Base-by-base conservation (phyloP, 1,284 basidiomycete species). In the Phellinidium pouzarii region DNA sequence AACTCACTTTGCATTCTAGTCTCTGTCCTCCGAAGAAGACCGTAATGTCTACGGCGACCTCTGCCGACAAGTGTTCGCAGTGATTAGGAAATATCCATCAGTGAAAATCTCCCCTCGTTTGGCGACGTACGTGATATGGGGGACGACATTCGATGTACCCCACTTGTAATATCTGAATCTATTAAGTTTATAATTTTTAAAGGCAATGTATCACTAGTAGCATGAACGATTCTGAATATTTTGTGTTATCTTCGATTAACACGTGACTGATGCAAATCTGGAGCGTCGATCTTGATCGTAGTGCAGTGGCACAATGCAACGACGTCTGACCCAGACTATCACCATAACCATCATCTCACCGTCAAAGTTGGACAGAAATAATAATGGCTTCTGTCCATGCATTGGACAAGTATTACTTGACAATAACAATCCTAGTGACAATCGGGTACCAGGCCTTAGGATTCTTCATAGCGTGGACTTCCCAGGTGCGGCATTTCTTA, bases 391-490 rank as follows among this genome's bases (percentile, higher is more conserved):
- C 75, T 0, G 71, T 71, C 20, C 65, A 80, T 59, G 77, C 76
- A 4, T 73, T 88, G 17, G 84, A 87, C 67, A 67, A 68, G 42
- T 84, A 78, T 63, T 87, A 86, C 62, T 74, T 89, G 3, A 66
- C 71, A n/a, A 70, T 88, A 31, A 84, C 84, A 4, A 66, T 84
- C 22, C 71, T 89, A 36, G 74, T 88, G 53, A 86, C 84, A 0
- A 64, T 80, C 22, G 82, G 68, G 19, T 87, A 81, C 65, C 86
- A 88, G 62, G 67, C 81, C 1, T 58, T 72, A 0, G 85, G 85
- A 4, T 88, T 89, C 61, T 71, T 76, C 11, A 79, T 88, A 52
- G 82, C 84, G 4, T 87, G 79, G 77, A 79, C 77, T 0, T 70
- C 83, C 38, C 77, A 74, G 67, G 71, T 71, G 52, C 44, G 61